Evolutionary conservation across 23 red algal species (phyloP).

Genomic region (Chondrus crispus): DNA sequence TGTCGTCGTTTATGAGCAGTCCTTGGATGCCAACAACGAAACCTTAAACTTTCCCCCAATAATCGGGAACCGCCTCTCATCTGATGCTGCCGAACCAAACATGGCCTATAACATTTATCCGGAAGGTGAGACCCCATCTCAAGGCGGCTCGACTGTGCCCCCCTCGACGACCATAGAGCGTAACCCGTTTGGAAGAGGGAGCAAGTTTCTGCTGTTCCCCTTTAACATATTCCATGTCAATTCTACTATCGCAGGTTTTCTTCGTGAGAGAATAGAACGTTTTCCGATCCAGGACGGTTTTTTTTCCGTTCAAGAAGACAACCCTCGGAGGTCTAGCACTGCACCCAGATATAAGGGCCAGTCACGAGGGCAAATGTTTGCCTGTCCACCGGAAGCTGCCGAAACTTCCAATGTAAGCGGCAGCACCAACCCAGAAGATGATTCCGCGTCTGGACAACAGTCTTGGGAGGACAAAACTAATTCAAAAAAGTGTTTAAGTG

Average conservation of each 20-base stretch:
- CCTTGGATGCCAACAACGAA: not conserved
- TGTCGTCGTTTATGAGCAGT: conserved; percentile 29
- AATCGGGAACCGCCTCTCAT: not conserved
- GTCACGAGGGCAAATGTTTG: conserved; percentile 62
- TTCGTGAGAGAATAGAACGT: not conserved
- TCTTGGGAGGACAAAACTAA: not conserved
- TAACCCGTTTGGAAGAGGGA: not conserved
- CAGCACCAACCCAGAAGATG: not conserved
- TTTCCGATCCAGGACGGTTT: not conserved
- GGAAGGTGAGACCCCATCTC: not conserved
- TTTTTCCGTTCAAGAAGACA: not conserved
- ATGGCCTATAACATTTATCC: conserved; percentile 27
- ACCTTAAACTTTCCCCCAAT: not conserved
- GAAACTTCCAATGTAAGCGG: not conserved
- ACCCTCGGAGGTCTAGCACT: not conserved
- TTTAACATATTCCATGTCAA: conserved; percentile 67
- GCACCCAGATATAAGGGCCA: conserved; percentile 41
- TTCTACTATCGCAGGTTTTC: not conserved
- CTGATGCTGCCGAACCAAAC: conserved; percentile 33
- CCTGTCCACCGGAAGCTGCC: conserved; percentile 14
- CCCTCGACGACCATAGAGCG: not conserved
- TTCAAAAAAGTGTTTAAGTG: conserved; percentile 37
- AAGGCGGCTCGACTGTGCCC: not conserved
- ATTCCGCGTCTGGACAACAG: not conserved
- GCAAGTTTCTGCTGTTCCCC: conserved; percentile 33